These are phyloP conservation scores for Neofusicoccum sp. DNA, from an alignment of 2,329 filamentous ascomycete species.

Conservation along the genomic window DNA sequence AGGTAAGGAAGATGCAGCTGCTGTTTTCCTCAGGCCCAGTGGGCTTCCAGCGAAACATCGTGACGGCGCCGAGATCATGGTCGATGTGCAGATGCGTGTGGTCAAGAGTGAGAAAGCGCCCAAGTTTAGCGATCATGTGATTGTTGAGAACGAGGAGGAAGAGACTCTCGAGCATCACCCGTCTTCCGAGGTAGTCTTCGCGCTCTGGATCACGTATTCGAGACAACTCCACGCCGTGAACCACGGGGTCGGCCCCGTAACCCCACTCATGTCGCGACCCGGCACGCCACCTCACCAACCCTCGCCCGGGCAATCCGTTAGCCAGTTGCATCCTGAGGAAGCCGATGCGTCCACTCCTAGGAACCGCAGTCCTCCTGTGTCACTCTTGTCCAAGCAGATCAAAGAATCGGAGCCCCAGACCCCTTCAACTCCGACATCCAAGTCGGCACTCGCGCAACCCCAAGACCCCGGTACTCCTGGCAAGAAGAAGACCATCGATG, in stretches of 20 bases:
- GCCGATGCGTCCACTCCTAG: slow-evolving; percentile 31
- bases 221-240: slow-evolving; percentile 80
- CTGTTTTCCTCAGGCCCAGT: slow-evolving; percentile 77
- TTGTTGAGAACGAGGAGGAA: slow-evolving; percentile 55
- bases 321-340: slow-evolving; percentile 37
- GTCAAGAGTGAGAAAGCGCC: slow-evolving; percentile 73
- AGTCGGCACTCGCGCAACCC: not conserved
- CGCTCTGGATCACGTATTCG: slow-evolving; percentile 96
- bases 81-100: slow-evolving; percentile 95
- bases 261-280: slow-evolving; percentile 61
- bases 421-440: not conserved
- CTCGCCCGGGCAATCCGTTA: slow-evolving; percentile 67
- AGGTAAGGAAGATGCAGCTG: slow-evolving; percentile 71
- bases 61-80: slow-evolving; percentile 86
- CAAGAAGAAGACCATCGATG: slow-evolving; percentile 77
- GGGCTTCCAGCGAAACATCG: slow-evolving; percentile 83
- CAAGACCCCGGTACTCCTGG: slow-evolving; percentile 7
- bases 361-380: slow-evolving; percentile 38
- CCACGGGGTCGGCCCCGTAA: slow-evolving; percentile 60
- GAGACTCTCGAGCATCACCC: slow-evolving; percentile 53
- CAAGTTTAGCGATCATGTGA: slow-evolving; percentile 57
- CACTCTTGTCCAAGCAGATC: slow-evolving; percentile 52
- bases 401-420: slow-evolving; percentile 40
- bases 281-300: slow-evolving; percentile 75
- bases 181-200: slow-evolving; percentile 76